phyloP scores from a whole-genome alignment of 2,329 filamentous ascomycete species.

The Penicillium sclerotigenum region DNA sequence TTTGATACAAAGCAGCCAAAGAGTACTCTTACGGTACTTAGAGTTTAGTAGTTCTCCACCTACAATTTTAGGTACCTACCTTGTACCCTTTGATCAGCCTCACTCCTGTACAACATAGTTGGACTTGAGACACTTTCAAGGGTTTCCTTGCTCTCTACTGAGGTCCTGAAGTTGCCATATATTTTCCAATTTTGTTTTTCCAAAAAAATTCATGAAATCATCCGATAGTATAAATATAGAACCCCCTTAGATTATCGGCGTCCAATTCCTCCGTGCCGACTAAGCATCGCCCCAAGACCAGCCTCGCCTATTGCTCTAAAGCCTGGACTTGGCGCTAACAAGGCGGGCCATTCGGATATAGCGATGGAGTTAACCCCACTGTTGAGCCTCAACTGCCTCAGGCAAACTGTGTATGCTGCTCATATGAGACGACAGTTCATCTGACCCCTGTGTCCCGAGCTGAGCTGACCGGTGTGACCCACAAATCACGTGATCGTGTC shows the following conservation, averaged over 20 bases:
- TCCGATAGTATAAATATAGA: slow-evolving; percentile 13
- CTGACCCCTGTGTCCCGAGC: too few species aligned
- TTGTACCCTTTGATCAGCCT: background rate
- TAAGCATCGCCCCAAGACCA: background rate
- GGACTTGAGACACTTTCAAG: background rate
- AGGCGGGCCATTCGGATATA: background rate
- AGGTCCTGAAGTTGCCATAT: background rate
- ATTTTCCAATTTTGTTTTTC: background rate
- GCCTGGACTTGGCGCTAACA: background rate
- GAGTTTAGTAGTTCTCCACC: background rate
- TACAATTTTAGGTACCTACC: background rate
- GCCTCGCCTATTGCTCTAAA: background rate
- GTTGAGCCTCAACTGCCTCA: slow-evolving; percentile 5
- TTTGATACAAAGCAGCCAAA: slow-evolving; percentile 5
- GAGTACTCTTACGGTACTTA: slow-evolving; percentile 4
- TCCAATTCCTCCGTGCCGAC: background rate
- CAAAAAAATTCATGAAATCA: background rate
- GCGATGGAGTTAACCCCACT: background rate
- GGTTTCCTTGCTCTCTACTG: background rate
- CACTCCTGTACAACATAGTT: background rate
- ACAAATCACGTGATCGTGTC: too few species aligned
- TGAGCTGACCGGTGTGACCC: too few species aligned
- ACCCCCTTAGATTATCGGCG: slow-evolving; percentile 6
- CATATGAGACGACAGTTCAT: too few species aligned
- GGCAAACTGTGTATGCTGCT: background rate